phyloP scores from a whole-genome alignment of 1,139 yeast genomes.

The Sugiyamaella sp. region DNA sequence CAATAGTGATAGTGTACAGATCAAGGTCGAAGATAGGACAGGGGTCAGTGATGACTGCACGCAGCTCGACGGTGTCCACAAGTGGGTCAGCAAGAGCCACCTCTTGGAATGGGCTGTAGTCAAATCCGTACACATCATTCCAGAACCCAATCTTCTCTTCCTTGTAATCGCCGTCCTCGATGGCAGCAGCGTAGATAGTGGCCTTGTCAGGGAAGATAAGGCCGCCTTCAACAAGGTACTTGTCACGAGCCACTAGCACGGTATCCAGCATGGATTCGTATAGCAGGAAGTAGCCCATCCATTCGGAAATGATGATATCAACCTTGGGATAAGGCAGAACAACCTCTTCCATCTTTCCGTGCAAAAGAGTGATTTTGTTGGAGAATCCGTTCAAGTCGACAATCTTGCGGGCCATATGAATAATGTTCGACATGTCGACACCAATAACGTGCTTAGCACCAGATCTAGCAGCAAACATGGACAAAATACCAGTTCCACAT shows the following conservation, averaged over 20 bases:
- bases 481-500: conserved; percentile 95
- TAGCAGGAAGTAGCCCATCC: conserved; percentile 98
- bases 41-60: conserved; percentile 73
- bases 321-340: conserved; percentile 74
- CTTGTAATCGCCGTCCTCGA: conserved; percentile 94
- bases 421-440: conserved; percentile 96
- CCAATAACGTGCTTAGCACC: conserved; percentile 98
- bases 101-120: conserved; percentile 72
- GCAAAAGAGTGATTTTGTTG: conserved; percentile 84
- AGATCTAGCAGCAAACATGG: conserved; percentile 98
- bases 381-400: conserved; percentile 80
- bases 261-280: conserved; percentile 99
- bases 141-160: conserved; percentile 91
- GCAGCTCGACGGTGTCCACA: conserved; percentile 88
- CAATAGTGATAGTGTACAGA: conserved; percentile 82
- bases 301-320: conserved; percentile 94
- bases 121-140: conserved; percentile 97
- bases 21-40: conserved; percentile 78
- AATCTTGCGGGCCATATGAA: conserved; percentile 89
- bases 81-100: conserved; percentile 91
- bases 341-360: conserved; percentile 96
- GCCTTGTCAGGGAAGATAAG: conserved; percentile 95
- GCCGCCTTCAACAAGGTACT: conserved; percentile 83
- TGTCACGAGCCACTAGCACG: conserved; percentile 91
- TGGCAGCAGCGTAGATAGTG: conserved; percentile 85